Base-by-base conservation (phyloP, 495 filamentous ascomycete species). In the Hyphodiscus hymeniophilus region DNA sequence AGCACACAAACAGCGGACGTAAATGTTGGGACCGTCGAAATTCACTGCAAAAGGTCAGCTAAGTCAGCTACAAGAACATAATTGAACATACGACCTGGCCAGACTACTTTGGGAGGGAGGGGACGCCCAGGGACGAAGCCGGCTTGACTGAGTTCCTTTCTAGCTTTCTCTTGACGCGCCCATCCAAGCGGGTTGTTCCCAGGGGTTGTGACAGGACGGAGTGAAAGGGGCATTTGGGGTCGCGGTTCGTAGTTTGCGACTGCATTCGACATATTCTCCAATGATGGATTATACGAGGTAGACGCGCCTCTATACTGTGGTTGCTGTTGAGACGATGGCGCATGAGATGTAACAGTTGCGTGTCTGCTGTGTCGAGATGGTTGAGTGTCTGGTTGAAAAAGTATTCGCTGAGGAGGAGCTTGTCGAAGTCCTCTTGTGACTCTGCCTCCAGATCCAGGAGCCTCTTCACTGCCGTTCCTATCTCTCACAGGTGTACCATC, bases 1-100 rank as follows among this genome's bases (percentile, higher is more conserved):
- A 0, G 89, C 80, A 34, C 73, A 74, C 38, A 91, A 78, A 42
- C 86, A 89, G 8, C 89, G 81, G 44, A 89, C 82, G 56, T 95
- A 96, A 42, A 96, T 94, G 60, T 91, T 89, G 3, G 84, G 84
- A 8, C 84, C 84, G 39, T 82, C 74, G 47, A 78, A 81, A 3
- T 73, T 75, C 43, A 72, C 78, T 80, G 43, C 2, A 31, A 3
- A 26, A 22, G 13, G 45, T 50, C 21, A 46, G 41, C 26, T 7
- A 28, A 0, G 3, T 22, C 2, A 11, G 30, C n/a, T 30, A 13
- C 11, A 43, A 43, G 24, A 15, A 31, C 13, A 43, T 30, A 16
- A 17, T 30, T 5, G 4, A 41, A 63, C 66, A 60, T 65, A 72
- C 70, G 71, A 31, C 76, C 74, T 15, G 76, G 74, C 16, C 75